These are phyloP conservation scores for Tolypocladium capitatum DNA, from an alignment of 2,329 filamentous ascomycete genomes.

Conservation along the genomic window DNA sequence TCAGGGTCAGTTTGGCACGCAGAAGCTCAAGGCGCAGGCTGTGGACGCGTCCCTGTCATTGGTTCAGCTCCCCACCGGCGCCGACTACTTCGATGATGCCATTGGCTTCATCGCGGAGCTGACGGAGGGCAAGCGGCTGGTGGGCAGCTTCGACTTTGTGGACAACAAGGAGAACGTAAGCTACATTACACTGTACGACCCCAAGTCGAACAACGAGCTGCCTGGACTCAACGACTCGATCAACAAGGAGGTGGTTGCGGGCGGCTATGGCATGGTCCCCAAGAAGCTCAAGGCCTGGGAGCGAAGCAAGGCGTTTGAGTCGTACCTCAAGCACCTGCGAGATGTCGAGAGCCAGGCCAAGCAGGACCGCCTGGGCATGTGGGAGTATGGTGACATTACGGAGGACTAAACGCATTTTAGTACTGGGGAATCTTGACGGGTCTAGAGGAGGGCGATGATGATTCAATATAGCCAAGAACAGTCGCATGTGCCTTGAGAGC, in stretches of 20 bases:
- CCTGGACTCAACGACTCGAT: slow-evolving; percentile 60
- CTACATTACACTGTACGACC: slow-evolving; percentile 81
- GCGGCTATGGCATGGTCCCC: slow-evolving; percentile 82
- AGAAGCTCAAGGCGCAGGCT: slow-evolving; percentile 79
- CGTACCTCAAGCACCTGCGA: slow-evolving; percentile 59
- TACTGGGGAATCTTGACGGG: too few relatives aligned
- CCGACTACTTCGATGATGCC: slow-evolving; percentile 74
- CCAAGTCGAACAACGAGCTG: slow-evolving; percentile 43
- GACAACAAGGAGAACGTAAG: slow-evolving; percentile 66
- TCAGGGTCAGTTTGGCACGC: slow-evolving; percentile 62
- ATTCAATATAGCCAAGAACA: neutral
- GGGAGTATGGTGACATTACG: slow-evolving; percentile 96
- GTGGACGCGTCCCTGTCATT: slow-evolving; percentile 78
- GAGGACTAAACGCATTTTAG: slow-evolving; percentile 49
- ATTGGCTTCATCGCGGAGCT: slow-evolving; percentile 61
- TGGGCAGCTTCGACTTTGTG: slow-evolving; percentile 81
- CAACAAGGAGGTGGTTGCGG: slow-evolving; percentile 74
- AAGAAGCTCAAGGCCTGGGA: slow-evolving; percentile 90
- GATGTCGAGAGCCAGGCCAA: slow-evolving; percentile 69
- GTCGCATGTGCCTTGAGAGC: neutral
- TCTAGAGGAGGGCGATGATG: neutral
- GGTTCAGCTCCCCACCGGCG: slow-evolving; percentile 69
- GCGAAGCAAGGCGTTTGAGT: slow-evolving; percentile 52
- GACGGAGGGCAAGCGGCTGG: slow-evolving; percentile 63
- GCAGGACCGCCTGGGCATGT: slow-evolving; percentile 71